Evolutionary conservation across 805 yeast species (phyloP), one percentile per base, ranked within the genome.

Genomic region (Monosporozyma yasuniensis): DNA sequence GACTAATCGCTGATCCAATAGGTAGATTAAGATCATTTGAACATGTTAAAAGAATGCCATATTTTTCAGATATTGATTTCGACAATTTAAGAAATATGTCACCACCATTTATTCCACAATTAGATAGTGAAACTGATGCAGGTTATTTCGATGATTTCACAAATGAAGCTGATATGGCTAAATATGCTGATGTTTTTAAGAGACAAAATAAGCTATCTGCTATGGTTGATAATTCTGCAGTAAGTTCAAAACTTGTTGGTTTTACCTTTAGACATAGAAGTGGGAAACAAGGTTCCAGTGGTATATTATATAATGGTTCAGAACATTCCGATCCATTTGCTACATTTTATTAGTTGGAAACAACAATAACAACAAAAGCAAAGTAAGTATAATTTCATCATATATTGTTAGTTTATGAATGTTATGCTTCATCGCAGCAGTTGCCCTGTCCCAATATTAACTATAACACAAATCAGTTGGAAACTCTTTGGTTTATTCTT

Each of bases 81-180:
- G 79, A 75, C 5, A 69, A 69, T 10, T 67, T 93, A 56, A 77
- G 96, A 61, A 70, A 67, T 30, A 76, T 81, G 53, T 76, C 83
- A 21, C 97, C 99, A 4, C 99, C 99, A 34, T 93, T 93, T 67
- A 86, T 93, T 18, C 99, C 99, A 3, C 96, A 95, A 60, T 75
- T 93, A 55, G 98, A 93, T 64, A 87, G 89, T 53, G 99, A 93
- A 61, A 93, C 89, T 54, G 99, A 93, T 70, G 98, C 98, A 0
- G 99, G 99, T 1, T 93, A 93, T 70, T 93, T 93, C 65, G 99
- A 93, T 69, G 99, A 93, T 67, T 93, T 93, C 66, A 87, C 87
- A 52, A 93, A 89, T 67, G 98, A 91, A 65, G 89, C 86, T 44
- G 96, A 91, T 66, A 89, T 93, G 98, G 93, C 91, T 54, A 90